Evolutionary conservation across 2,329 filamentous ascomycete species (phyloP).

Genomic region (Colletotrichum liriopes): DNA sequence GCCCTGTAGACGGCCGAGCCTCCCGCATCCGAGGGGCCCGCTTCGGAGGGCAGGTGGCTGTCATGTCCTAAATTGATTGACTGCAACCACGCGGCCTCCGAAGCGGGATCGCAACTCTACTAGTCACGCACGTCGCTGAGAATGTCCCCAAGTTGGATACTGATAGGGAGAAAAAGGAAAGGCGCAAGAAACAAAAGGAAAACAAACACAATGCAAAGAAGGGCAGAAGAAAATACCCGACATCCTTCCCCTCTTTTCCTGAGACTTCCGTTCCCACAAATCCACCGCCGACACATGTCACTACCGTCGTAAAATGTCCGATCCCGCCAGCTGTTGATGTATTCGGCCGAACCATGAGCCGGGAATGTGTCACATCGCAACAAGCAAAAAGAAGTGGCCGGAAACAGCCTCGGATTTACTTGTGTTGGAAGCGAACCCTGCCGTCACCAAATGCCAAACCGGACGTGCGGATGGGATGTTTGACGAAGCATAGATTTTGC

Average conservation of each 20-base stretch:
- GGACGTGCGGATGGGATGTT: neutral
- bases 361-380: neutral
- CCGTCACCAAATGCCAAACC: neutral
- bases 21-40: slow-evolving; percentile 24
- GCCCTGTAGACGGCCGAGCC: slow-evolving; percentile 20
- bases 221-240: neutral
- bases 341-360: slow-evolving; percentile 29
- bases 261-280: slow-evolving; percentile 26
- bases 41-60: slow-evolving; percentile 22
- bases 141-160: no score
- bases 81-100: slow-evolving; percentile 11
- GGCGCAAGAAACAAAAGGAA: neutral
- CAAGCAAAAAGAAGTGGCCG: neutral
- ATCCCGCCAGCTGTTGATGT: slow-evolving; percentile 10
- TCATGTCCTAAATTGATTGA: slow-evolving; percentile 6
- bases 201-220: slow-evolving; percentile 1
- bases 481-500: slow-evolving; percentile 7
- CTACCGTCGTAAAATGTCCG: slow-evolving; percentile 27
- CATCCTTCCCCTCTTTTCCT: slow-evolving; percentile 11
- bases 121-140: neutral
- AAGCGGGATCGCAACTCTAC: slow-evolving; percentile 3
- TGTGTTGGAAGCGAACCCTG: neutral
- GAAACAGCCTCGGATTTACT: neutral
- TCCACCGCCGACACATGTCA: slow-evolving; percentile 28
- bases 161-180: slow-evolving; percentile 11